phyloP scores from a whole-genome alignment of 805 yeast species.

The Blastobotrys americana region DNA sequence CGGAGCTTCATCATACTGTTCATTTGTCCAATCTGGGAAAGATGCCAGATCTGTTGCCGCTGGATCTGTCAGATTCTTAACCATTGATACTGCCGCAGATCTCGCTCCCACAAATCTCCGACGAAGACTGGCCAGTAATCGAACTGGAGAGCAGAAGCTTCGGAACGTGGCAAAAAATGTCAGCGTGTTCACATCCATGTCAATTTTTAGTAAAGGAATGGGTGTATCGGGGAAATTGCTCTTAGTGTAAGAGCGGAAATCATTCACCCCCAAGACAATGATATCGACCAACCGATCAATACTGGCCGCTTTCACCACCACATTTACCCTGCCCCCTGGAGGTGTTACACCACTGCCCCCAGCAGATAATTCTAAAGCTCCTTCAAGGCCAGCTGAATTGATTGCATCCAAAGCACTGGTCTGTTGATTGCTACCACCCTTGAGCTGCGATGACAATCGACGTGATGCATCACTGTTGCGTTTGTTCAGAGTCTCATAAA shows the following conservation, averaged over 20 bases:
- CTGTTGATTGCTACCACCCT: conserved; percentile 1
- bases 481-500: conserved; percentile 41
- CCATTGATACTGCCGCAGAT: conserved; percentile 52
- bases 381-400: not conserved
- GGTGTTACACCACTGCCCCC: not conserved
- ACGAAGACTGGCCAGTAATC: conserved; percentile 45
- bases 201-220: conserved; percentile 42
- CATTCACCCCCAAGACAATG: conserved; percentile 61
- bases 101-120: conserved; percentile 55
- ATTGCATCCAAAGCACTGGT: conserved; percentile 1
- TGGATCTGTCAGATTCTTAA: no score
- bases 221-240: conserved; percentile 5
- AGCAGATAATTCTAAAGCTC: no score
- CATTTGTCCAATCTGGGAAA: conserved; percentile 22
- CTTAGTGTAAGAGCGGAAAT: conserved; percentile 37
- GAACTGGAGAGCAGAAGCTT: conserved; percentile 53
- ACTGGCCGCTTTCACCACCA: conserved; percentile 60
- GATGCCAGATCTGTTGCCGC: conserved; percentile 11
- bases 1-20: conserved; percentile 20
- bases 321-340: conserved; percentile 28
- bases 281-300: conserved; percentile 73
- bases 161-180: conserved; percentile 66
- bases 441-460: conserved; percentile 23
- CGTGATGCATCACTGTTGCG: conserved; percentile 36
- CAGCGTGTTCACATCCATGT: conserved; percentile 55